phyloP scores from a whole-genome alignment of 176 grass and related monocot species.

The Paspalum vaginatum region DNA sequence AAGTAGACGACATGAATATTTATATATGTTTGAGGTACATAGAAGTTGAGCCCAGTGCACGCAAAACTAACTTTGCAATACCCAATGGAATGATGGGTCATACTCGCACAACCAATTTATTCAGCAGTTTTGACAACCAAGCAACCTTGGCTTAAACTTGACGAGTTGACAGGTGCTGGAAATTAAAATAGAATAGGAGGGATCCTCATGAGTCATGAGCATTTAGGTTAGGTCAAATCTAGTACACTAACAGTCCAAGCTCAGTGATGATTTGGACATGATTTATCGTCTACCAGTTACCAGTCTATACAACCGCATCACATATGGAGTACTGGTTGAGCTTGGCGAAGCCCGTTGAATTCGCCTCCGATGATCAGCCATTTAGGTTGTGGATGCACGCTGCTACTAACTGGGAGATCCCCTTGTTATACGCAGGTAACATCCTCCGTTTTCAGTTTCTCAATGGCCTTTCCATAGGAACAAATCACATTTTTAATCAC shows the following conservation, averaged over 20 bases:
- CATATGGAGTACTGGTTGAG: constrained; percentile 19
- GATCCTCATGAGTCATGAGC: background rate
- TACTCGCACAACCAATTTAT: constrained; percentile 6
- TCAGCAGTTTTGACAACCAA: constrained; percentile 13
- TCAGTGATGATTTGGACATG: constrained; percentile 31
- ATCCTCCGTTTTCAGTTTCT: background rate
- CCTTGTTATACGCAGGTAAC: background rate
- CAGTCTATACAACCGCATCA: background rate
- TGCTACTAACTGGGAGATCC: background rate
- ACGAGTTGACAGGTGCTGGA: background rate
- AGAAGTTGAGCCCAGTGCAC: constrained; percentile 34
- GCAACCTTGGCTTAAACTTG: background rate
- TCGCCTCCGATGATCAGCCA: too few species aligned
- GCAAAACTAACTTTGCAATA: constrained; percentile 14
- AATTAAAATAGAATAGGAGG: background rate
- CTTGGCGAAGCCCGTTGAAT: constrained; percentile 40
- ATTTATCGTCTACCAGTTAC: background rate
- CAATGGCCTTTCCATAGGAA: too few species aligned
- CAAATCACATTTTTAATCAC: too few species aligned
- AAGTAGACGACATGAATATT: background rate
- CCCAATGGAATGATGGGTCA: constrained; percentile 17
- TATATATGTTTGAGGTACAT: background rate
- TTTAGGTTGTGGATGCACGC: constrained; percentile 35
- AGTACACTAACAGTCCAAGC: background rate
- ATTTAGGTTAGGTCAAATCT: constrained; percentile 30